phyloP scores from a whole-genome alignment of 1,139 yeast species.

The Scheffersomyces quercinus region DNA sequence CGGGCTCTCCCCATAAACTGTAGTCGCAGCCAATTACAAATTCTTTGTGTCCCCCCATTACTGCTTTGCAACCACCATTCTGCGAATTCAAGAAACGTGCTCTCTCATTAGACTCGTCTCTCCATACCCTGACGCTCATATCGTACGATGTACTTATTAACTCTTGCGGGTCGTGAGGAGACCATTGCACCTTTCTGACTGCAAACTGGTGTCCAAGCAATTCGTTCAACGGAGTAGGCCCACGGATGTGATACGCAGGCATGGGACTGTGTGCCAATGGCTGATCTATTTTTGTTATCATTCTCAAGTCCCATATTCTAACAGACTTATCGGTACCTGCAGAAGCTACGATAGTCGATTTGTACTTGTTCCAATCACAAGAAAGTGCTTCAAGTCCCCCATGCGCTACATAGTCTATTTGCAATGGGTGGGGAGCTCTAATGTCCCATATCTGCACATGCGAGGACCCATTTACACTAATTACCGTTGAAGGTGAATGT shows the following conservation, averaged over 20 bases:
- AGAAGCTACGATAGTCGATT: conserved; percentile 74
- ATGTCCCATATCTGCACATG: conserved; percentile 82
- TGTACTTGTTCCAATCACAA: conserved; percentile 90
- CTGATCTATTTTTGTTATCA: conserved; percentile 50
- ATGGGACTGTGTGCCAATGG: conserved; percentile 36
- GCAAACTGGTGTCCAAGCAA: conserved; percentile 89
- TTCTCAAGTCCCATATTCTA: conserved; percentile 85
- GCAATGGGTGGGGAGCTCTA: conserved; percentile 65
- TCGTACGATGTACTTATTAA: conserved; percentile 83
- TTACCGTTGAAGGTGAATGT: conserved; percentile 69
- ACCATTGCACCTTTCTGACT: conserved; percentile 79
- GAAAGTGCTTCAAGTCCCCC: conserved; percentile 78
- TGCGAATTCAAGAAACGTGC: conserved; percentile 45
- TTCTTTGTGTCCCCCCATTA: conserved; percentile 76
- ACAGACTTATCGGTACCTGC: conserved; percentile 88
- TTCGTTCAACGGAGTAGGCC: conserved; percentile 75
- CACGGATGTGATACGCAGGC: conserved; percentile 49
- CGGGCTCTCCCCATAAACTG: conserved; percentile 95
- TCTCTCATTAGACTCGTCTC: conserved; percentile 60
- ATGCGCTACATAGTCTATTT: conserved; percentile 66
- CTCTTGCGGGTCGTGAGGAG: conserved; percentile 78
- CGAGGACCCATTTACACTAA: conserved; percentile 81
- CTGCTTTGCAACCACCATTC: conserved; percentile 48
- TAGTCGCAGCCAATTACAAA: conserved; percentile 96
- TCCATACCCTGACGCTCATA: conserved; percentile 89